Percentiles rank a stretch among this genome's conserved stretches.
phyloP scores from a whole-genome alignment of 169 alveolate species.

The Plasmodium gonderi region DNA sequence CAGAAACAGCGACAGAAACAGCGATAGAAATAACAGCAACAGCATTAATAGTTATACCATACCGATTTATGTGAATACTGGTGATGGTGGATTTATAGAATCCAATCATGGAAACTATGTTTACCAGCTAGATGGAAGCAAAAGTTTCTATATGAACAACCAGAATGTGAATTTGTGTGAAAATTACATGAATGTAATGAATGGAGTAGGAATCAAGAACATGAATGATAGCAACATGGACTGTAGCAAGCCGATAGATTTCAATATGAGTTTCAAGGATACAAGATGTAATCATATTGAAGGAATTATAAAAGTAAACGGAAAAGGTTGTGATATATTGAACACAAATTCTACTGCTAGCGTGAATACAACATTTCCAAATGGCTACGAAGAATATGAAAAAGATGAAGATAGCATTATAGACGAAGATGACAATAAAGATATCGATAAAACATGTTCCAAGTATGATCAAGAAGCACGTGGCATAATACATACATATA shows the following conservation, averaged over 20 bases:
- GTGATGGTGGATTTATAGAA: not conserved
- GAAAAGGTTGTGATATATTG: not conserved
- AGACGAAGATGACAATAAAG: not conserved
- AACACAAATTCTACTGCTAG: slow-evolving; percentile 19
- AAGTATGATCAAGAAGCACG: not conserved
- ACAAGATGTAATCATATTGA: not conserved
- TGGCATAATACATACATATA: not conserved
- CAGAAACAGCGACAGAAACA: not conserved
- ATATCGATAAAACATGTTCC: not conserved
- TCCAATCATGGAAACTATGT: not conserved
- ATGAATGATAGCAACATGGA: not conserved
- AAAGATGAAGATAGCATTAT: not conserved
- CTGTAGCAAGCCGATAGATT: not conserved
- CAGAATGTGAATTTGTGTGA: not conserved
- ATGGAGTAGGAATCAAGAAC: not conserved
- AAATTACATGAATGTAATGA: not conserved
- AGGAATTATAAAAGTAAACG: not conserved
- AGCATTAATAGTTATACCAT: not conserved
- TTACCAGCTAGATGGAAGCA: not conserved
- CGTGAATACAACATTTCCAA: not conserved
- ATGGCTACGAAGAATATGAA: slow-evolving; percentile 1
- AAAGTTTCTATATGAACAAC: not conserved
- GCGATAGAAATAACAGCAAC: not conserved
- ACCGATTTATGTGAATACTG: not conserved
- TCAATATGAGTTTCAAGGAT: not conserved